These are phyloP conservation scores for Lumnitzera racemosa DNA, from an alignment of 345 rosid species.

Conservation along the genomic window DNA sequence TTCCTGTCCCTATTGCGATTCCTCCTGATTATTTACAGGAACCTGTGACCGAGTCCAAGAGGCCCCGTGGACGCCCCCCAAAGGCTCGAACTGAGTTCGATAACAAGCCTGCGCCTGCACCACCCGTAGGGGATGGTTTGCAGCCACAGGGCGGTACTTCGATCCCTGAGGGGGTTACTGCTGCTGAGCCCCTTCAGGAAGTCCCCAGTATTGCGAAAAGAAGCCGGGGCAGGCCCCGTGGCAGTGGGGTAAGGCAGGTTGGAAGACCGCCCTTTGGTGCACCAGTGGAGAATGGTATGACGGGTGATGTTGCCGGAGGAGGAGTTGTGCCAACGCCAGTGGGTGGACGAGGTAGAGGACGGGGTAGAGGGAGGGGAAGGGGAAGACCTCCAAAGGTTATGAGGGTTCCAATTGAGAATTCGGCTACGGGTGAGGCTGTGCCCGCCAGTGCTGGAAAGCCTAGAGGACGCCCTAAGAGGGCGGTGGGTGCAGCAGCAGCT, in stretches of 20 bases:
- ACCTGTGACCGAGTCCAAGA: too few species aligned
- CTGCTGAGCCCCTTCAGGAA: too few species aligned
- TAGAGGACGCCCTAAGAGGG: slow-evolving; percentile 55
- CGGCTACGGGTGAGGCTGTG: slow-evolving; percentile 20
- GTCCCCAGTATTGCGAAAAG: too few species aligned
- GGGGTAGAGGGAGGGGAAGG: slow-evolving; percentile 4
- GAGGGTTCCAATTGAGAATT: slow-evolving; percentile 21
- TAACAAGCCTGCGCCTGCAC: not conserved
- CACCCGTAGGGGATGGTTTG: not conserved
- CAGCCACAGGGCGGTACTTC: too few species aligned
- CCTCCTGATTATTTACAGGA: not conserved
- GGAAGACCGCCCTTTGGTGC: too few species aligned
- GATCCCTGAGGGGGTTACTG: too few species aligned
- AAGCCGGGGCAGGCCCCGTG: not conserved
- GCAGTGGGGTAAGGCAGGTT: not conserved
- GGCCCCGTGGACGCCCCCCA: slow-evolving; percentile 4
- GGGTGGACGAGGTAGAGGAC: too few species aligned
- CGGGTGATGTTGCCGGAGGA: not conserved
- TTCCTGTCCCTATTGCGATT: not conserved
- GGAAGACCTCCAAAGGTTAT: slow-evolving; percentile 17
- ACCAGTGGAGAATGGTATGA: slow-evolving; percentile 25
- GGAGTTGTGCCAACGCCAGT: too few species aligned
- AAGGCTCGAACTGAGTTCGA: not conserved
- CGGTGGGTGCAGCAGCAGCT: not conserved
- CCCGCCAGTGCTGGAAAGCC: slow-evolving; percentile 23